A percentile compares a stretch with the other conserved stretches of the same genome.
Conservation (phyloP, 805 yeast genomes). For the Cyberlindnera misumaiensis region DNA sequence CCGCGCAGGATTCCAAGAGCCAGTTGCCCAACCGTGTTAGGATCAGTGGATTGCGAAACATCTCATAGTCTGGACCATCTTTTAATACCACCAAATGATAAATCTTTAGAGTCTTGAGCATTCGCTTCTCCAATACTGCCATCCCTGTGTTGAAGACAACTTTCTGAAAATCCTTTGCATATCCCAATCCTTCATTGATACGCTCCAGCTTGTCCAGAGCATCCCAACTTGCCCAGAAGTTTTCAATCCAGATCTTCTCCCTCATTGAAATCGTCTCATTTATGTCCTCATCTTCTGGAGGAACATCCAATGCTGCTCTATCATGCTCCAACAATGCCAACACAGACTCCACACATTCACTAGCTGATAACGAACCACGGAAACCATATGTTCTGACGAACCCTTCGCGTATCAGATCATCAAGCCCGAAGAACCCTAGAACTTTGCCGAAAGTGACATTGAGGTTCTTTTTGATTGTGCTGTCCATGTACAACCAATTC, state of each 20-base stretch:
- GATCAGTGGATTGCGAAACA: slow-evolving; percentile 83
- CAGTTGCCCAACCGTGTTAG: slow-evolving; percentile 80
- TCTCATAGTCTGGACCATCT: slow-evolving; percentile 76
- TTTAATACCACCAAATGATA: slow-evolving; percentile 83
- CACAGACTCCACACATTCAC: slow-evolving; percentile 86
- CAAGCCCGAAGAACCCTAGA: slow-evolving; percentile 70
- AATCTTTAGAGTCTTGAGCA: slow-evolving; percentile 70
- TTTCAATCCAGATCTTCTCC: slow-evolving; percentile 66
- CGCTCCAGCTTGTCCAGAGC: slow-evolving; percentile 47
- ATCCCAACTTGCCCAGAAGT: slow-evolving; percentile 68
- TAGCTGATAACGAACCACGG: slow-evolving; percentile 81
- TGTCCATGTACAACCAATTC: slow-evolving; percentile 87
- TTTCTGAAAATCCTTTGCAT: slow-evolving; percentile 79
- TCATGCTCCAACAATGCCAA: slow-evolving; percentile 78
- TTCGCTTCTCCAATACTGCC: slow-evolving; percentile 77
- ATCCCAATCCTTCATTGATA: slow-evolving; percentile 63
- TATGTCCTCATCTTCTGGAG: slow-evolving; percentile 25
- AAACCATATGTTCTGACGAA: slow-evolving; percentile 83
- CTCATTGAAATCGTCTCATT: slow-evolving; percentile 30
- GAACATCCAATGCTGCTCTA: slow-evolving; percentile 18
- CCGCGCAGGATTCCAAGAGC: slow-evolving; percentile 86
- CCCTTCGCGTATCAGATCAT: slow-evolving; percentile 78
- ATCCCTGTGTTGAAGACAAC: slow-evolving; percentile 83
- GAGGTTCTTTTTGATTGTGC: slow-evolving; percentile 65
- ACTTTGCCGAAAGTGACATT: slow-evolving; percentile 64